These are phyloP conservation scores for Lignosus rhinocerotis DNA, from an alignment of 1,284 basidiomycete genomes.

Conservation along the genomic window DNA sequence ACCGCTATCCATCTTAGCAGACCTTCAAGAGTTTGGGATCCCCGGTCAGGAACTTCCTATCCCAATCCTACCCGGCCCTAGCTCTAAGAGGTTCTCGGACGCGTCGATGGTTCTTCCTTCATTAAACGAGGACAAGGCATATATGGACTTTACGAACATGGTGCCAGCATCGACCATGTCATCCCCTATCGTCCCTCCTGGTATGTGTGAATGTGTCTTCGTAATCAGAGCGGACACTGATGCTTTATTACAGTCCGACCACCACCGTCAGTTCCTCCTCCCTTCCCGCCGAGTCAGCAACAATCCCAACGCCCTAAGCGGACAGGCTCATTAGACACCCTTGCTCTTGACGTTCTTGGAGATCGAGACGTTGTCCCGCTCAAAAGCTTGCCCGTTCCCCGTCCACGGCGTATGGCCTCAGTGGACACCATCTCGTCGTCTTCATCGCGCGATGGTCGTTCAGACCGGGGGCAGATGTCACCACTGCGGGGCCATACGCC, in stretches of 20 bases:
- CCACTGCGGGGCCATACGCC: background rate
- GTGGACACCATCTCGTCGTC: constrained; percentile 9
- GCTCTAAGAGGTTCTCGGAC: constrained; percentile 11
- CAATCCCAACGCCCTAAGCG: background rate
- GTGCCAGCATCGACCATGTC: background rate
- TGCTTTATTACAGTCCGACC: background rate
- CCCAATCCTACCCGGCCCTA: background rate
- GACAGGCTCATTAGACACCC: background rate
- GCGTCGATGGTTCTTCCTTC: constrained; percentile 13
- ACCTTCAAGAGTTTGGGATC: constrained; percentile 20
- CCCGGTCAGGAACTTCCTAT: constrained; percentile 5
- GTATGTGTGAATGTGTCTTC: background rate
- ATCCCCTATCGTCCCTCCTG: background rate
- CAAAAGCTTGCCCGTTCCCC: constrained; percentile 7
- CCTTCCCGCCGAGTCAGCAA: constrained; percentile 1
- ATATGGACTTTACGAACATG: background rate
- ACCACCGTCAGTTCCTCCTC: constrained; percentile 8
- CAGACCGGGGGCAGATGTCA: constrained; percentile 1
- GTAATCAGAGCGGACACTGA: background rate
- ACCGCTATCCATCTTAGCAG: constrained; percentile 11
- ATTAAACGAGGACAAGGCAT: constrained; percentile 8
- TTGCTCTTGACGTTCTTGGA: background rate
- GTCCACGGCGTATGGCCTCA: constrained; percentile 5
- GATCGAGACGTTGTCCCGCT: constrained; percentile 4
- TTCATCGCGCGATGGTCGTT: constrained; percentile 8